Evolutionary conservation across 2,329 filamentous ascomycete species (phyloP), one percentile per base, ranked within the genome.

Genomic region (Coccinonectria pachysandricola): DNA sequence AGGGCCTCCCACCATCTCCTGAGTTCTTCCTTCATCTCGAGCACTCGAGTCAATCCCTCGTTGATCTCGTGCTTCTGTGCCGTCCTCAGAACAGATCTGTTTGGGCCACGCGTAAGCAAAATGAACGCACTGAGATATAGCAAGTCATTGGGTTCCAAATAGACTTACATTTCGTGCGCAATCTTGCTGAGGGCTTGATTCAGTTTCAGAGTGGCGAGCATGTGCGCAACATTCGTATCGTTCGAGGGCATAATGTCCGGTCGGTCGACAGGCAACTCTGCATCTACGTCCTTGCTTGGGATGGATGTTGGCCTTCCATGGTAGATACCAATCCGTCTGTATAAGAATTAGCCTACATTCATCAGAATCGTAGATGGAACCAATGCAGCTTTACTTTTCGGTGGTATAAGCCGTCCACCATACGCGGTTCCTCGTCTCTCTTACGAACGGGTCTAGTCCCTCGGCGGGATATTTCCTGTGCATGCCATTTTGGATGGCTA

Each of bases 401-500:
- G 68, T 62, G 0, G 65, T 68, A 37, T 71, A 72, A 1, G 59
- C 59, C 4, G 65, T 70, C 68, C 68, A 72, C 54, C 68, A 72
- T 7, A 72, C 63, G 3, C 68, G 57, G 39, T 69, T 71, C 11
- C 68, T 55, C 3, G 59, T 62, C 50, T 72, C 67, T 9, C 64
- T 53, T 33, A 65, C 60, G 15, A 56, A 54, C 8, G 59, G 49
- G 15, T 65, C 61, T 8, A 70, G 52, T 1, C 56, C 60, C 25
- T 61, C 57, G 2, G 60, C 63, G 2, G 58, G 50, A 31, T 63
- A 65, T 28, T 56, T 62, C 24, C 69, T 55, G 36, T 74, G 69
- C 68, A 74, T 71, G 7, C 69, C 69, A 39, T 73, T 73, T 34
- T 72, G 68, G 9, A 73, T 70, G 2, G 68, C 69, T 31, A 74